These are phyloP conservation scores for Psophocarpus tetragonolobus DNA, from an alignment of 306 rosid species.

Conservation along the genomic window DNA sequence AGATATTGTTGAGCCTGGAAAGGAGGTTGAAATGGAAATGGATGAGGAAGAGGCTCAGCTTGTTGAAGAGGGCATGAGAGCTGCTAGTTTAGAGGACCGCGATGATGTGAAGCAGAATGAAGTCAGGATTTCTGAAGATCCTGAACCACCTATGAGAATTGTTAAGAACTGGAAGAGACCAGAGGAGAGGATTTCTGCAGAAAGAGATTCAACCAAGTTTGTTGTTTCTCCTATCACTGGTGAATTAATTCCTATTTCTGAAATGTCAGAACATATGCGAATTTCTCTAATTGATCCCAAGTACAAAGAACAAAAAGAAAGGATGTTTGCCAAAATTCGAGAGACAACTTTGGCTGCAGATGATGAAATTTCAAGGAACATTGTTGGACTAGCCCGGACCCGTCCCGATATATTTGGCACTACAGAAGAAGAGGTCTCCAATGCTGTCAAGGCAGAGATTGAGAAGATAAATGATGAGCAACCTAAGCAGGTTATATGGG, in stretches of 20 bases:
- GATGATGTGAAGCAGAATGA: constrained; percentile 65
- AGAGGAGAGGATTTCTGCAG: constrained; percentile 81
- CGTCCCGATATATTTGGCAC: constrained; percentile 99
- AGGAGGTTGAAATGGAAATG: constrained; percentile 98
- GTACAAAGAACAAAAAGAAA: constrained; percentile 93
- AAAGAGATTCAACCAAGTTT: constrained; percentile 81
- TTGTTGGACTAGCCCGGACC: constrained; percentile 91
- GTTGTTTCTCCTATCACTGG: constrained; percentile 93
- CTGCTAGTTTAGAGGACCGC: constrained; percentile 67
- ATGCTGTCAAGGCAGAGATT: constrained; percentile 97
- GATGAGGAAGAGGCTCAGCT: constrained; percentile 95
- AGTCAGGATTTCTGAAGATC: constrained; percentile 63
- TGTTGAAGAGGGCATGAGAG: constrained; percentile 92
- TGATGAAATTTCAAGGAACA: constrained; percentile 83
- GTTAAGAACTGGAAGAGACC: constrained; percentile 99
- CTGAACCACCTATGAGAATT: constrained; percentile 90
- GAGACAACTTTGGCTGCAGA: constrained; percentile 98
- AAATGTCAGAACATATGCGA: constrained; percentile 98
- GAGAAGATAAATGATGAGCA: constrained; percentile 96
- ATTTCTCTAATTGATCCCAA: constrained; percentile 97
- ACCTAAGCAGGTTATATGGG: constrained; percentile 99
- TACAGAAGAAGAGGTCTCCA: constrained; percentile 95
- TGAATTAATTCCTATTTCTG: constrained; percentile 80
- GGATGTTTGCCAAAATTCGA: constrained; percentile 97
- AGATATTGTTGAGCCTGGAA: constrained; percentile 74